Conservation (phyloP, 768 basidiomycete species). For the Podaxis pistillaris region DNA sequence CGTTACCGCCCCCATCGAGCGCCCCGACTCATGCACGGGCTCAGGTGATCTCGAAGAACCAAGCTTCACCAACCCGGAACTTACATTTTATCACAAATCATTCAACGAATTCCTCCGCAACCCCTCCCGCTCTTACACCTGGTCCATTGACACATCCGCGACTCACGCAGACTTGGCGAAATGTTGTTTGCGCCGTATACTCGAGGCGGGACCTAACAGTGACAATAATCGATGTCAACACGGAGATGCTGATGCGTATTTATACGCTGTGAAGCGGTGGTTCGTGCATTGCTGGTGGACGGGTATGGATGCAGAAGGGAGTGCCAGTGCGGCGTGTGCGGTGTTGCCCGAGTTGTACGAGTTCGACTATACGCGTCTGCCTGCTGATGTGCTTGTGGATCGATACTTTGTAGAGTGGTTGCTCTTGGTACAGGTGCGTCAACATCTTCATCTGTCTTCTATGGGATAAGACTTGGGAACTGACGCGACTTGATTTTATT, state of each 20-base stretch:
- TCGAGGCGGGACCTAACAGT: not conserved
- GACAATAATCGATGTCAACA: not conserved
- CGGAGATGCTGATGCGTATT: not conserved
- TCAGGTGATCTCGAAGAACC: not conserved
- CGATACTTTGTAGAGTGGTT: slow-evolving; percentile 9
- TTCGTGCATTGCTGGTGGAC: slow-evolving; percentile 10
- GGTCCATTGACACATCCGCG: not conserved
- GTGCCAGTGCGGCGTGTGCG: not conserved
- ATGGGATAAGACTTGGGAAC: too few relatives aligned
- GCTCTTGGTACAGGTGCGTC: not conserved
- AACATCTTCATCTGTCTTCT: not conserved
- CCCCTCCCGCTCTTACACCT: not conserved
- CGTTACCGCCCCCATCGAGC: not conserved
- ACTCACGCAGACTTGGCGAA: slow-evolving; percentile 4
- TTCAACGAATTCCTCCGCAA: slow-evolving; percentile 6
- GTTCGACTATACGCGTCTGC: not conserved
- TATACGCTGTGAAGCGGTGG: not conserved
- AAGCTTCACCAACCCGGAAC: not conserved
- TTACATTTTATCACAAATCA: slow-evolving; percentile 2
- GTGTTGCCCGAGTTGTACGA: slow-evolving; percentile 2
- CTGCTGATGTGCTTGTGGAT: not conserved
- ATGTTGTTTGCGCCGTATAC: not conserved
- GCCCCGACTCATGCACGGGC: not conserved
- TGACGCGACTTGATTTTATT: not conserved
- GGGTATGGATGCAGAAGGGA: not conserved